Evolutionary conservation across 306 rosid species (phyloP).

Genomic region (Gleditsia sinensis): DNA sequence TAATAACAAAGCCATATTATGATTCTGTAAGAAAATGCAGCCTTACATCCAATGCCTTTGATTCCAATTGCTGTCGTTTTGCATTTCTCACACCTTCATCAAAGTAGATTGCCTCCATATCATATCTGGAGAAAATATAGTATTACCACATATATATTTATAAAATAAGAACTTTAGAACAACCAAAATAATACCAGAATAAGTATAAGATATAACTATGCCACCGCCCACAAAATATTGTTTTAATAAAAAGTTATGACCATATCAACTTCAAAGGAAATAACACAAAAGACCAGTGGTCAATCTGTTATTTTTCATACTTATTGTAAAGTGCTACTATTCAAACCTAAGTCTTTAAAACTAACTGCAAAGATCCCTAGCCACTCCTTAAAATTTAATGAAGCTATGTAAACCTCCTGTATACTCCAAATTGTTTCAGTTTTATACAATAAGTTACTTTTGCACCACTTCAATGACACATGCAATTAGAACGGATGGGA

Average conservation of each 20-base stretch:
- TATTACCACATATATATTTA: conserved; percentile 5
- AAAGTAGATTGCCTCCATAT: conserved; percentile 69
- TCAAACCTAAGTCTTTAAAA: conserved; percentile 25
- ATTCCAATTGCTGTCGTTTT: conserved; percentile 66
- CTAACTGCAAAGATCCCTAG: neutral
- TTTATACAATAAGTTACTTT: conserved; percentile 9
- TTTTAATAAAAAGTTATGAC: neutral
- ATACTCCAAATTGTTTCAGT: conserved; percentile 18
- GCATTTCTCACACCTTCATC: conserved; percentile 78
- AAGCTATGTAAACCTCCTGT: conserved; percentile 13
- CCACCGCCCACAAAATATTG: neutral
- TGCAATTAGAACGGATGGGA: neutral
- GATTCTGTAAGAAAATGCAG: conserved; percentile 11
- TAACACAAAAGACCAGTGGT: conserved; percentile 1
- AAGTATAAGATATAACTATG: conserved; percentile 7
- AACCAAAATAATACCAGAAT: conserved; percentile 19
- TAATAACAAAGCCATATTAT: conserved; percentile 4
- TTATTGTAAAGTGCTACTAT: conserved; percentile 1
- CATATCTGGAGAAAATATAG: conserved; percentile 61
- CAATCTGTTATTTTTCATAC: conserved; percentile 11
- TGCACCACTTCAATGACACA: conserved; percentile 21
- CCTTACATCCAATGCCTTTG: conserved; percentile 70
- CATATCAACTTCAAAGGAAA: conserved; percentile 19
- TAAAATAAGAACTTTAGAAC: neutral
- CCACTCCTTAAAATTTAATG: conserved; percentile 3